Conservation (phyloP, 139 green algal genomes). For the Desmodesmus armatus region DNA sequence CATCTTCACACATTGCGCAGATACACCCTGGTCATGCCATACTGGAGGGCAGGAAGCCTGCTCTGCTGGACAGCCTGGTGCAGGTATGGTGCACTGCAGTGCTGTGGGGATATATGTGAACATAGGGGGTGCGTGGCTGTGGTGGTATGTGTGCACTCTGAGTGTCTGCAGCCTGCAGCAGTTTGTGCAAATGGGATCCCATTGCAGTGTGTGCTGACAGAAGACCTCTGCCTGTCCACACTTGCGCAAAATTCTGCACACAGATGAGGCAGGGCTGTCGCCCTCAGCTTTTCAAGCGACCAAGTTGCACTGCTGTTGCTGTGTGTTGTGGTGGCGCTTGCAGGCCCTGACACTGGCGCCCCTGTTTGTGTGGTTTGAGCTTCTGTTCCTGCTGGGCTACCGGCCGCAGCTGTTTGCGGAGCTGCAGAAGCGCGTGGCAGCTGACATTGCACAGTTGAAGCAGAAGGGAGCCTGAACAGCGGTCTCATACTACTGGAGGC, state of each 20-base stretch:
- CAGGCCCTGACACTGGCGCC: conserved; percentile 73
- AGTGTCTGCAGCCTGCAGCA: neutral
- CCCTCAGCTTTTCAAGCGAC: too few species aligned
- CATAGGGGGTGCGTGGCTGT: neutral
- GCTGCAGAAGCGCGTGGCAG: conserved; percentile 55
- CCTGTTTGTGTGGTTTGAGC: conserved; percentile 91
- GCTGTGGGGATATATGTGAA: neutral
- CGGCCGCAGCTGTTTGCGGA: conserved; percentile 57
- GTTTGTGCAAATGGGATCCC: neutral
- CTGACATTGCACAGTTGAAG: conserved; percentile 8
- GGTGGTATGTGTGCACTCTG: neutral
- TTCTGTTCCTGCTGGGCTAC: conserved; percentile 85
- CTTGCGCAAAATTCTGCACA: too few species aligned
- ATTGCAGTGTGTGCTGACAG: too few species aligned
- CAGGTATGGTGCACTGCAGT: conserved; percentile 59
- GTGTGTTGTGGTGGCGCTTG: neutral
- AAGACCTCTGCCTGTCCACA: neutral
- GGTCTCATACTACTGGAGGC: neutral
- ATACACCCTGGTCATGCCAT: conserved; percentile 80
- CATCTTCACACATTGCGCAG: too few species aligned
- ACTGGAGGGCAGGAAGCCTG: conserved; percentile 79
- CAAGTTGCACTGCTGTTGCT: neutral
- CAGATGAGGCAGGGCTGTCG: too few species aligned
- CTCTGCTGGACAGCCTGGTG: conserved; percentile 84
- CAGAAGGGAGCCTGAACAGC: neutral